Evolutionary conservation across 2,329 filamentous ascomycete species (phyloP).

Genomic region (Neofusicoccum umdonicola): DNA sequence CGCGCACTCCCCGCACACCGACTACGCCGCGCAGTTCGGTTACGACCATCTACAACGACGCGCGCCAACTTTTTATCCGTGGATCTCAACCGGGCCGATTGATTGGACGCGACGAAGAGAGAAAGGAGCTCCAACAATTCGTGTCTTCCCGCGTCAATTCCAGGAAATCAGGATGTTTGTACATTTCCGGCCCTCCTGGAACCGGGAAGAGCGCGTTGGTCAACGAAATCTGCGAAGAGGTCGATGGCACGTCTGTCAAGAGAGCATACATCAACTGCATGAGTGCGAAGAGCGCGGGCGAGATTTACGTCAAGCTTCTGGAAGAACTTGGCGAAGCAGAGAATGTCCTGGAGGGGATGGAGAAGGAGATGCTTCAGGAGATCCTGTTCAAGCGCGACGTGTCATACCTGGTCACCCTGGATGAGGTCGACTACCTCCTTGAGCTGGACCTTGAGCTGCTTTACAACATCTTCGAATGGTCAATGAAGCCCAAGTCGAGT

Average conservation of each 20-base stretch:
- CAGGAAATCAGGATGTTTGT: slow-evolving; percentile 74
- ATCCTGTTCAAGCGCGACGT: slow-evolving; percentile 63
- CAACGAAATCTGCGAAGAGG: slow-evolving; percentile 68
- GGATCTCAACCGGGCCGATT: slow-evolving; percentile 72
- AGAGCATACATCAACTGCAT: slow-evolving; percentile 92
- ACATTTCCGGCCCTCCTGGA: slow-evolving; percentile 91
- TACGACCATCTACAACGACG: slow-evolving; percentile 80
- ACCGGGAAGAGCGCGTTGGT: slow-evolving; percentile 97
- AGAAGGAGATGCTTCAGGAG: slow-evolving; percentile 64
- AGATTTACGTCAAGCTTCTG: slow-evolving; percentile 77
- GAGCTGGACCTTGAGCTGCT: slow-evolving; percentile 84
- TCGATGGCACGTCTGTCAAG: slow-evolving; percentile 55
- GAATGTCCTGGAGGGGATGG: slow-evolving; percentile 63
- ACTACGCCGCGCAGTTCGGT: slow-evolving; percentile 63
- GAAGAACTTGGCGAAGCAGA: slow-evolving; percentile 63
- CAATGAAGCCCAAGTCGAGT: slow-evolving; percentile 73
- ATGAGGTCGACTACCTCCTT: slow-evolving; percentile 93
- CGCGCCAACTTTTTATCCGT: slow-evolving; percentile 81
- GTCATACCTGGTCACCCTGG: slow-evolving; percentile 80
- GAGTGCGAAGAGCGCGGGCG: slow-evolving; percentile 85
- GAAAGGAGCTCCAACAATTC: slow-evolving; percentile 65
- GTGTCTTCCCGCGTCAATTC: slow-evolving; percentile 62
- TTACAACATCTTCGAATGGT: slow-evolving; percentile 97
- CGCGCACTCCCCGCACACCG: slow-evolving; percentile 74
- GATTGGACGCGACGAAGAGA: slow-evolving; percentile 72